Conservation (phyloP, 1,284 basidiomycete genomes). For the Trichosporon asahii region DNA sequence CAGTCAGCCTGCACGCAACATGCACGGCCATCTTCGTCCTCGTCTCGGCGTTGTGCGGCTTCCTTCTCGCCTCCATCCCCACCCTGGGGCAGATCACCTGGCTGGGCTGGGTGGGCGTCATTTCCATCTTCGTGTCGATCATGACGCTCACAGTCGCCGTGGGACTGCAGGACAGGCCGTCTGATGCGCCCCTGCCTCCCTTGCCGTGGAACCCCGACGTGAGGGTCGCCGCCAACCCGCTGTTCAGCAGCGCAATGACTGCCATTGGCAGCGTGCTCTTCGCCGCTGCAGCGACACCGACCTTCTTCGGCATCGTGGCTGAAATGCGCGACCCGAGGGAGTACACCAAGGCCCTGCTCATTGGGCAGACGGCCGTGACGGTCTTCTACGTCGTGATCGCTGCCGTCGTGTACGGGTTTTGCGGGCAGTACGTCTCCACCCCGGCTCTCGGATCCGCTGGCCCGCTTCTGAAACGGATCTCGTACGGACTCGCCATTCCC, state of each 20-base stretch:
- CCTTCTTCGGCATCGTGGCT: conserved; percentile 27
- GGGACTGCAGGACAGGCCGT: conserved; percentile 46
- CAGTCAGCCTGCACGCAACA: conserved; percentile 42
- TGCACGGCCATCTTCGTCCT: conserved; percentile 48
- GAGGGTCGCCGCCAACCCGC: conserved; percentile 20
- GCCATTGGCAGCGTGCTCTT: conserved; percentile 44
- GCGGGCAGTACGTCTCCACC: conserved; percentile 45
- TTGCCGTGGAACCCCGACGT: conserved; percentile 34
- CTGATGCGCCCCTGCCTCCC: conserved; percentile 17
- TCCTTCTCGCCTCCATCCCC: conserved; percentile 40
- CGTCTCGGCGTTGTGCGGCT: conserved; percentile 35
- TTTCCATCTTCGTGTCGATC: conserved; percentile 41
- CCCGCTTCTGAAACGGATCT: conserved; percentile 45
- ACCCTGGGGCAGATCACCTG: conserved; percentile 47
- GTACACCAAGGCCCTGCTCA: conserved; percentile 31
- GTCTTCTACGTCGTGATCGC: conserved; percentile 41
- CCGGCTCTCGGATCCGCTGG: conserved; percentile 51
- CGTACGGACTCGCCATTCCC: conserved; percentile 50
- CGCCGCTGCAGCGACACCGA: conserved; percentile 36
- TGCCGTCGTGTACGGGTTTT: conserved; percentile 32
- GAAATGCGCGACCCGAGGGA: conserved; percentile 38
- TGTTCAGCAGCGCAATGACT: conserved; percentile 43
- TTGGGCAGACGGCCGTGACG: conserved; percentile 37
- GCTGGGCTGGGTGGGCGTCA: conserved; percentile 45
- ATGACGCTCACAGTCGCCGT: conserved; percentile 49